phyloP scores from a whole-genome alignment of 75 land plant genomes.

The Sequoia sempervirens region DNA sequence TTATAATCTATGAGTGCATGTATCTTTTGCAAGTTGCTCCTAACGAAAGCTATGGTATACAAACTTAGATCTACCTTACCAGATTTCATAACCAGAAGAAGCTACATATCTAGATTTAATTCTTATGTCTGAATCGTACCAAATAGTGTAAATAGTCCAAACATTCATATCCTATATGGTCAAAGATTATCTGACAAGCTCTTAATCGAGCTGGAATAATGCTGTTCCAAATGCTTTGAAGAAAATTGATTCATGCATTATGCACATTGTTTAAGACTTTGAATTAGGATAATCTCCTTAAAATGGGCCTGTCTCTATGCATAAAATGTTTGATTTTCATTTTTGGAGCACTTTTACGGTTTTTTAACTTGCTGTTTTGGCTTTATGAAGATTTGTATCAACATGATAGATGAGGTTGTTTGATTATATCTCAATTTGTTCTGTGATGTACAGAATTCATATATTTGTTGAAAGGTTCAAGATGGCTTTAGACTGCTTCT shows the following conservation, averaged over 20 bases:
- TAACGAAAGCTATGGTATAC: neutral
- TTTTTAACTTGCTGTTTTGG: neutral
- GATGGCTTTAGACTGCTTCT: slow-evolving; percentile 89
- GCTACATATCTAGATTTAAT: neutral
- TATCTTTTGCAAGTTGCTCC: neutral
- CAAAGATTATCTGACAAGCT: neutral
- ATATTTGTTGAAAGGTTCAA: slow-evolving; percentile 65
- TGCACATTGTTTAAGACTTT: neutral
- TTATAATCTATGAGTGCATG: neutral
- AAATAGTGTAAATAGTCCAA: neutral
- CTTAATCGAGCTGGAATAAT: neutral
- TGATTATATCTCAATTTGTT: neutral
- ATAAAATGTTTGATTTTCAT: neutral
- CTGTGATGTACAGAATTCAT: slow-evolving; percentile 29
- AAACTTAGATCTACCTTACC: neutral
- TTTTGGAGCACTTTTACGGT: neutral
- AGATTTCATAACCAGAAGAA: neutral
- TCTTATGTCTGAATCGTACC: neutral
- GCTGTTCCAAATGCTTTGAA: neutral
- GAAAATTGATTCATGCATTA: neutral
- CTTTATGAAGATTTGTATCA: neutral
- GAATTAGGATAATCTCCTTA: neutral
- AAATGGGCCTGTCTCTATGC: neutral
- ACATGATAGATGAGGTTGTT: neutral
- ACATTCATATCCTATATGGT: neutral